phyloP scores from a whole-genome alignment of 805 yeast species.

The Myxozyma lipomycoides region DNA sequence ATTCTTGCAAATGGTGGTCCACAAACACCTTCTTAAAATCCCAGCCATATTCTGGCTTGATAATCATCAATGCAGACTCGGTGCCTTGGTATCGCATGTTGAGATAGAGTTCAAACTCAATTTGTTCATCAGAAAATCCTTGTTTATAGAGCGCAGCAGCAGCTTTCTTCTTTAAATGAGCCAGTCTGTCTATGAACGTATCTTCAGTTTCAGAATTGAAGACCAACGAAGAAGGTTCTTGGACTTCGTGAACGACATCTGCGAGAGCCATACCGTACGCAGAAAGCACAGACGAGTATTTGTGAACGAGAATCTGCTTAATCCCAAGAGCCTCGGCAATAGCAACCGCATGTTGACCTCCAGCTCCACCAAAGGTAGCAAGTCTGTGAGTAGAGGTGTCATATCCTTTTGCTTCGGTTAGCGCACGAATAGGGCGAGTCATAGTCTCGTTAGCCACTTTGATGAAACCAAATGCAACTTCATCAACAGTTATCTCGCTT shows the following conservation, averaged over 20 bases:
- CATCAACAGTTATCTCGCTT: constrained; percentile 49
- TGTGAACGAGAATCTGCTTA: constrained; percentile 63
- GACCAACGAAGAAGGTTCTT: constrained; percentile 59
- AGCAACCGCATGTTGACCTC: constrained; percentile 83
- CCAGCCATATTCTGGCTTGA: constrained; percentile 30
- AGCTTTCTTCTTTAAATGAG: constrained; percentile 45
- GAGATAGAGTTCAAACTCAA: constrained; percentile 59
- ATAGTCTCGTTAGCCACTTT: constrained; percentile 81
- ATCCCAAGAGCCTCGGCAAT: constrained; percentile 72
- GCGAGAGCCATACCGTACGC: constrained; percentile 89
- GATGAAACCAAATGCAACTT: constrained; percentile 76
- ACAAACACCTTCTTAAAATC: constrained; percentile 48
- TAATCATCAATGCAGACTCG: constrained; percentile 81
- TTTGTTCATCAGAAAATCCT: constrained; percentile 47
- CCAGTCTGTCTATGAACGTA: constrained; percentile 46
- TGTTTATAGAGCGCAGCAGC: constrained; percentile 45
- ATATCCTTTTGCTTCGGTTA: constrained; percentile 82
- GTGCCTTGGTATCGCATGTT: constrained; percentile 84
- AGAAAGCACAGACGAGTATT: constrained; percentile 76
- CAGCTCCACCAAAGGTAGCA: constrained; percentile 90
- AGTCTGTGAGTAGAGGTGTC: constrained; percentile 60
- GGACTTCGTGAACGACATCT: constrained; percentile 76
- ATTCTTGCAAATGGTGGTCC: constrained; percentile 60
- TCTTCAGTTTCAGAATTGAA: constrained; percentile 37
- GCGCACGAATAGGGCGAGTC: constrained; percentile 84